Conservation (phyloP, 73 alveolate species). For the Diophrys sp. region DNA sequence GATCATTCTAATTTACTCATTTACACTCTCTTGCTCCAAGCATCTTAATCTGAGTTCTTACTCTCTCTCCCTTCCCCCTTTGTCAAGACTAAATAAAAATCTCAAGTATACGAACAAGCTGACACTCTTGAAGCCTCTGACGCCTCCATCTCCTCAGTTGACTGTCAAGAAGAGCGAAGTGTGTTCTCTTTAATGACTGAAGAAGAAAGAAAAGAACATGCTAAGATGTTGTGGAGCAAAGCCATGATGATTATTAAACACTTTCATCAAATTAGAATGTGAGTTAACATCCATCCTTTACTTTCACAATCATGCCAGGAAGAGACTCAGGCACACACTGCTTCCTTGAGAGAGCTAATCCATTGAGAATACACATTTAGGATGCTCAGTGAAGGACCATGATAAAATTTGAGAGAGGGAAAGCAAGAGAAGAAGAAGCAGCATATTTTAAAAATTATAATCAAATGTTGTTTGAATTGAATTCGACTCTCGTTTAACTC, state of each 20-base stretch:
- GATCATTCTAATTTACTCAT: too few species aligned
- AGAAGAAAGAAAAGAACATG: neutral
- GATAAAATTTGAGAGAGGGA: neutral
- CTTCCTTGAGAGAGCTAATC: neutral
- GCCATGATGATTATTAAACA: neutral
- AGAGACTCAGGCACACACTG: neutral
- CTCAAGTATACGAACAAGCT: too few species aligned
- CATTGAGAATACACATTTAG: conserved; percentile 8
- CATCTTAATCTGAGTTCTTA: too few species aligned
- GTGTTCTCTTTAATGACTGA: neutral
- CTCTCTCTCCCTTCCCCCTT: too few species aligned
- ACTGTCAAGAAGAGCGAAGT: neutral
- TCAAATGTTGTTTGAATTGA: neutral
- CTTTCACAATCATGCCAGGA: conserved; percentile 6
- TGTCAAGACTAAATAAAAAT: too few species aligned
- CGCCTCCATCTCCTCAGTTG: neutral
- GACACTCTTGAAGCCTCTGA: too few species aligned
- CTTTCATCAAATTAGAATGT: conserved; percentile 10
- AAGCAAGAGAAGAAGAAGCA: too few species aligned
- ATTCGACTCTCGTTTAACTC: too few species aligned
- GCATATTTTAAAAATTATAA: too few species aligned
- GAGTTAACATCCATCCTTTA: conserved; percentile 12
- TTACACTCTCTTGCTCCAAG: too few species aligned
- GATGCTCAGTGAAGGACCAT: conserved; percentile 19
- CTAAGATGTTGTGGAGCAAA: neutral